Base-by-base conservation (phyloP, 2,329 filamentous ascomycete species). In the Amesomyces nigricolor region DNA sequence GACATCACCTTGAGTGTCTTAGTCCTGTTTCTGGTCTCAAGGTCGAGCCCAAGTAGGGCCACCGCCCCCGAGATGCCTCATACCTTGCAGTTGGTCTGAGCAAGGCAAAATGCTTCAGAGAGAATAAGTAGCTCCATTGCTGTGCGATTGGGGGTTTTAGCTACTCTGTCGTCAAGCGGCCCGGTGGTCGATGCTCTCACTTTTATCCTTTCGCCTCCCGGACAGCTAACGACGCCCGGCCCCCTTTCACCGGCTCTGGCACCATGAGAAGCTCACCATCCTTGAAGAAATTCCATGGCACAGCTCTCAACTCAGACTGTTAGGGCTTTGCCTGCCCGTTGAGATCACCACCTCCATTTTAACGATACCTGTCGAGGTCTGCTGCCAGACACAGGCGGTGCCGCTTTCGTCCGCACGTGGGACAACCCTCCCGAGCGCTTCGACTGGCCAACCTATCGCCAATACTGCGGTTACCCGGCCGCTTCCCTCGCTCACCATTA, bases 1-100 rank as follows among this genome's bases (percentile, higher is more conserved):
- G 51, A 30, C 48, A 44, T 54, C 46, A 55, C 56, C 59, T 48
- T 53, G 35, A 39, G 35, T 51, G 40, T 45, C 47, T 54, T 59
- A 57, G 55, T 57, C 59, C 49, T 45, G 47, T 47, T 48, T 47
- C 50, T 52, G 51, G 43, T 46, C 46, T 44, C 42, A 44, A 32
- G 29, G 26, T 44, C 38, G 51, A 35, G 49, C 53, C 52, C 56
- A 16, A 51, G 46, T 29, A 29, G 14, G 45, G 40, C 51, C 53
- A 46, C 48, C 54, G 51, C 57, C 47, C 53, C 30, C 50, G 45
- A 49, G 17, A 58, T 22, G 57, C 59, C 44, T 48, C 42, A 42
- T 55, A 10, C 46, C 51, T 54, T 35, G 47, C 50, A 49, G 47
- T 42, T 45, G 42, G 44, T 14, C 17, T 22, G 32, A 38, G 26